Percentiles rank a stretch among this genome's conserved stretches.
Conservation (phyloP, 1,284 basidiomycete species). For the Ceraceosorus bombacis region DNA sequence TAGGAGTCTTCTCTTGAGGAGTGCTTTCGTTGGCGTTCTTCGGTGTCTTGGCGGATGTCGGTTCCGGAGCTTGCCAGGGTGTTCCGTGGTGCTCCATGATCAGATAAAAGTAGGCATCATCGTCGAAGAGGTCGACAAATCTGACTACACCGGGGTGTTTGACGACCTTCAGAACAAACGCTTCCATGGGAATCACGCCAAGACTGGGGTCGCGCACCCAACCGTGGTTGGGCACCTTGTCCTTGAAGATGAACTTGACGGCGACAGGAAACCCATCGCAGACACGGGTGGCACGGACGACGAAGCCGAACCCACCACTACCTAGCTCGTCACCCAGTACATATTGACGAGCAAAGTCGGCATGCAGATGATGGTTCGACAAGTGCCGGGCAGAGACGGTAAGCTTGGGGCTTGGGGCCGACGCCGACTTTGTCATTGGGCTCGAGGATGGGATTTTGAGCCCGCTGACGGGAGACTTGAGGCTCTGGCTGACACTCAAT, state of each 20-base stretch:
- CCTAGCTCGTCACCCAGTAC: constrained; percentile 66
- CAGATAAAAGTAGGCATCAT: constrained; percentile 73
- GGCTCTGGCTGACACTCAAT: constrained; percentile 56
- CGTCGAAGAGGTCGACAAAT: constrained; percentile 75
- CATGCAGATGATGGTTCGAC: constrained; percentile 57
- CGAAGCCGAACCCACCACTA: constrained; percentile 84
- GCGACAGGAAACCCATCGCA: constrained; percentile 64
- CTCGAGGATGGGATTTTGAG: constrained; percentile 63
- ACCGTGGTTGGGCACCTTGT: constrained; percentile 68
- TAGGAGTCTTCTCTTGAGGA: neutral
- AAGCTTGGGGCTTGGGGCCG: constrained; percentile 18
- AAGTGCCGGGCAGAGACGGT: constrained; percentile 33
- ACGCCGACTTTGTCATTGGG: constrained; percentile 51
- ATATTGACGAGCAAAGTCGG: constrained; percentile 63
- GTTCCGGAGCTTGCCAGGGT: constrained; percentile 58
- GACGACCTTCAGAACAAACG: constrained; percentile 66
- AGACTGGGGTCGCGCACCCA: constrained; percentile 61
- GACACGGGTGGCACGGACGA: constrained; percentile 51
- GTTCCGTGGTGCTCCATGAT: constrained; percentile 86
- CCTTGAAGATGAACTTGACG: constrained; percentile 85
- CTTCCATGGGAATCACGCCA: constrained; percentile 64
- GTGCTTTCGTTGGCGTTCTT: constrained; percentile 1
- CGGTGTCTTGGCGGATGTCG: neutral
- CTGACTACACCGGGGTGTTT: constrained; percentile 72
- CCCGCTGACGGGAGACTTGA: constrained; percentile 62